A percentile compares a stretch with the other conserved stretches of the same genome.
These are phyloP conservation scores for Pythium periplocum DNA, from an alignment of 352 stramenopile genomes.

Conservation along the genomic window DNA sequence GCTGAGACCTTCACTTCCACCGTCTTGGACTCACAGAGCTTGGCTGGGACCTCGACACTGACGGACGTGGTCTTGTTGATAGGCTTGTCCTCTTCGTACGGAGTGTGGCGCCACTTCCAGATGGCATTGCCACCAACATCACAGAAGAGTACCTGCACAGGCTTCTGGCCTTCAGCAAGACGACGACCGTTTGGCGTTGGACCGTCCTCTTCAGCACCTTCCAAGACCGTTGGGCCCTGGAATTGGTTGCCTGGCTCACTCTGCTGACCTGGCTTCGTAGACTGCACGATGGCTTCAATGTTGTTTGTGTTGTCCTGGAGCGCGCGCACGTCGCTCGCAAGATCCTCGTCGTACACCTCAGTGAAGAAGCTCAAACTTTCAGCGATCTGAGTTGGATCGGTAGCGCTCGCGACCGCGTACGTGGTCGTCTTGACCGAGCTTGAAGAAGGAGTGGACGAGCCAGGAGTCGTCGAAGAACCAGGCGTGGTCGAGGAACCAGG, in stretches of 20 bases:
- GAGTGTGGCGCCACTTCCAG: constrained; percentile 58
- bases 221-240: constrained; percentile 45
- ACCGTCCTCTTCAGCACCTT: constrained; percentile 19
- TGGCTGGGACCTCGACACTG: constrained; percentile 20
- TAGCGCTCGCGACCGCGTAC: constrained; percentile 13
- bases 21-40: constrained; percentile 23
- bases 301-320: constrained; percentile 46
- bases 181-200: constrained; percentile 33
- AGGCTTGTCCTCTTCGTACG: constrained; percentile 21
- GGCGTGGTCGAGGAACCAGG: constrained; percentile 10
- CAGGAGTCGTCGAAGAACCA: constrained; percentile 8
- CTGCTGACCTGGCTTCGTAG: constrained; percentile 17
- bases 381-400: constrained; percentile 19
- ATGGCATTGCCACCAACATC: constrained; percentile 69
- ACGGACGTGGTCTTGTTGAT: constrained; percentile 28
- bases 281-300: constrained; percentile 55
- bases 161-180: constrained; percentile 23
- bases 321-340: constrained; percentile 40
- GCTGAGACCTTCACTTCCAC: constrained; percentile 56
- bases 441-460: neutral
- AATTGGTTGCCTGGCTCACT: constrained; percentile 12
- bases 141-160: constrained; percentile 49
- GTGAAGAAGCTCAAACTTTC: constrained; percentile 36
- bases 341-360: constrained; percentile 43
- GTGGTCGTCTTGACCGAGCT: constrained; percentile 2